Conservation (phyloP, 2,329 filamentous ascomycete species). For the Botrytis byssoidea region DNA sequence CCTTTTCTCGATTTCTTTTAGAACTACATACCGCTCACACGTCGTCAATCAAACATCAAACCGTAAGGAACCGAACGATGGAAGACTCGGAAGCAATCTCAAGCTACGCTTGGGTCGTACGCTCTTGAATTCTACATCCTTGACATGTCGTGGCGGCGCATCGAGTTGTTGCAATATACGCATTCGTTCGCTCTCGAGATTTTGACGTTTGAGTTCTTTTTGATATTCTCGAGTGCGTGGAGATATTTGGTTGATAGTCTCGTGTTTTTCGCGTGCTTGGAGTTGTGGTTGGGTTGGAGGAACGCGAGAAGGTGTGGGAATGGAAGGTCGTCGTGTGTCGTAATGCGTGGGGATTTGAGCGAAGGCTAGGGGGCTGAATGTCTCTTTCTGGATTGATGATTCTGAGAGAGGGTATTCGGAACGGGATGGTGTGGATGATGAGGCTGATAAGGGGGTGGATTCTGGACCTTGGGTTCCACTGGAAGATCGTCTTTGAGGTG, state of each 20-base stretch:
- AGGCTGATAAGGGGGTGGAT: background rate
- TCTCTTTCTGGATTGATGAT: background rate
- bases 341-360: constrained; percentile 7
- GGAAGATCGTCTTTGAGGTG: background rate
- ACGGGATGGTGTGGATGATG: background rate
- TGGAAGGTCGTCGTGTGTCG: background rate
- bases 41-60: background rate
- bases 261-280: background rate
- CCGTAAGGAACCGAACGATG: background rate
- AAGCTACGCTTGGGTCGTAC: background rate
- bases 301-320: too few relatives aligned
- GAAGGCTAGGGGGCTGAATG: background rate
- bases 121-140: constrained; percentile 2
- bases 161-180: background rate
- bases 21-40: background rate
- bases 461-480: background rate
- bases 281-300: background rate
- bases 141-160: background rate
- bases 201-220: background rate
- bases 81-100: background rate
- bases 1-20: background rate
- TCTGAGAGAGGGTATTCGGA: background rate
- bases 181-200: background rate
- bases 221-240: background rate
- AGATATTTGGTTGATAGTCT: background rate